Base-by-base conservation (phyloP, 176 grass and related monocot genomes). In the Microstegium vimineum region DNA sequence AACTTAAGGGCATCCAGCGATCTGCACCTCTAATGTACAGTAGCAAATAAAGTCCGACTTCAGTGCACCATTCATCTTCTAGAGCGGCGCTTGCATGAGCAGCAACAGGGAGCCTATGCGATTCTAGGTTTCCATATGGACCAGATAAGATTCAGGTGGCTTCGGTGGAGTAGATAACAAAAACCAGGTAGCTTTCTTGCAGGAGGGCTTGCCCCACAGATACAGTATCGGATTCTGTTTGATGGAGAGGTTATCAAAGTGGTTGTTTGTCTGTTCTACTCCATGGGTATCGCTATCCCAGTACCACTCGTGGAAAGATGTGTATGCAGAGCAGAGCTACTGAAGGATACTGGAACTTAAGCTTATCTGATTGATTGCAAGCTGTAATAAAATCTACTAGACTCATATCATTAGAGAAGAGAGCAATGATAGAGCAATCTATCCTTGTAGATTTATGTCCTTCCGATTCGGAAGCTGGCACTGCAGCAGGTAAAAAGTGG, bases 211-310 rank as follows among this genome's bases (percentile, higher is more conserved):
- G 56, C 45, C 81, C 81, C 69, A 84, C 45, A 17, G 31, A 66
- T 74, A 79, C 9, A 31, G 81, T 74, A 57, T 51, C 28, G 17
- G 13, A 66, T 74, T 42, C 74, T 43, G 64, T 65, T 46, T 46
- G 47, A 61, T 61, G 30, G 69, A 62, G 31, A 61, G 51, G n/a
- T 6, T 69, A 18, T 34, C 56, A 66, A 83, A 83, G 74, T 78
- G 74, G 74, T 27, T 20, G 67, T 83, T 83, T 83, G 73, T 71
- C 41, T 15, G 42, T 83, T 87, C 45, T 84, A 68, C 22, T 64
- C 33, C 26, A 70, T 17, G 75, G n/a, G 22, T 32, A 73, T 66
- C 57, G 16, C 69, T 73, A 47, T 31, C 25, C 18, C 47, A 52
- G 47, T 52, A 71, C 42, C 67, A 59, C 59, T 79, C 16, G 5